phyloP scores from a whole-genome alignment of 148 eudicot genomes.

The Salicornia ramosissima region DNA sequence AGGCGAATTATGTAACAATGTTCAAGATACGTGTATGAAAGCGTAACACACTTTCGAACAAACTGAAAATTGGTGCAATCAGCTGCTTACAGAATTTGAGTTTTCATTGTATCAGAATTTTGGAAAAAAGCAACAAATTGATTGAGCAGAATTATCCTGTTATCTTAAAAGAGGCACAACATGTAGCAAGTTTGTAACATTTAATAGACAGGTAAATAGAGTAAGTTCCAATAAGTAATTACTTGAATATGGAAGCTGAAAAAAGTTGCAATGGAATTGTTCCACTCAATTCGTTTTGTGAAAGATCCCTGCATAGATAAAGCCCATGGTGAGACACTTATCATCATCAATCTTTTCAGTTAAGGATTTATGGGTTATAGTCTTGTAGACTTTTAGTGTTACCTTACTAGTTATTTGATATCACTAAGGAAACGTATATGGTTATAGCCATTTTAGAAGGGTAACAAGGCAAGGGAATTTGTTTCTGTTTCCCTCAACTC shows the following conservation, averaged over 20 bases:
- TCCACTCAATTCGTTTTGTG: slow-evolving; percentile 68
- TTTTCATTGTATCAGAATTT: not conserved
- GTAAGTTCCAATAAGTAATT: slow-evolving; percentile 25
- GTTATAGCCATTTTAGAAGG: too few species aligned
- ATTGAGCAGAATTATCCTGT: not conserved
- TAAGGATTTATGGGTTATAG: not conserved
- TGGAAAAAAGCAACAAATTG: not conserved
- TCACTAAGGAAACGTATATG: too few species aligned
- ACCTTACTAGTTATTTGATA: too few species aligned
- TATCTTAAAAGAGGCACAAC: not conserved
- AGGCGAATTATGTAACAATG: too few species aligned
- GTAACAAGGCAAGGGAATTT: too few species aligned
- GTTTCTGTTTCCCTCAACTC: too few species aligned
- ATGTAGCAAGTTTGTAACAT: not conserved
- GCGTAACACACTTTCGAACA: not conserved
- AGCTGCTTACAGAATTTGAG: not conserved
- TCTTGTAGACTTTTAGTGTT: too few species aligned
- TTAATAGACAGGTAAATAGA: not conserved
- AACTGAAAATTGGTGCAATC: not conserved
- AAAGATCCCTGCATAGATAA: slow-evolving; percentile 63
- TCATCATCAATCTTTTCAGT: not conserved
- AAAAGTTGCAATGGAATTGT: slow-evolving; percentile 51
- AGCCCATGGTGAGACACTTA: slow-evolving; percentile 6
- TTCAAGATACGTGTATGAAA: not conserved
- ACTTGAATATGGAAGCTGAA: slow-evolving; percentile 68